Evolutionary conservation across 495 filamentous ascomycete genomes (phyloP), one percentile per base, ranked within the genome.

Genomic region (Talaromyces wortmannii): DNA sequence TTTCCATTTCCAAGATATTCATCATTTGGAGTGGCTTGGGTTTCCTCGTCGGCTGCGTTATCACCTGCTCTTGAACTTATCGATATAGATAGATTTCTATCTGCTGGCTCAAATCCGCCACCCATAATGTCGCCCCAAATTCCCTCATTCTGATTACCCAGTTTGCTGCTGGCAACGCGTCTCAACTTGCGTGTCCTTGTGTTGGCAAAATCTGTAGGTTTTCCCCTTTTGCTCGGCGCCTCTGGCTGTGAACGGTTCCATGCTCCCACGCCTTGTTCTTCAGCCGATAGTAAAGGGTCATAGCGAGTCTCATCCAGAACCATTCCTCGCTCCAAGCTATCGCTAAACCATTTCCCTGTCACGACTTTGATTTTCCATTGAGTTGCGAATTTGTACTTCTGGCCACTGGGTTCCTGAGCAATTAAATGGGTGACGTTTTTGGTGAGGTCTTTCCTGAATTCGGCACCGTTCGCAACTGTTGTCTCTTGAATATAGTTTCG

Each of bases 241-340:
- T 49, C 33, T 6, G 18, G 62, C 15, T 61, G 13, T 12, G 64
- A 62, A 58, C 81, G 78, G 59, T 82, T 79, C 88, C 89, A 95
- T 50, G 94, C 92, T 6, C 85, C 88, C 7, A 74, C 72, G 0
- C 94, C 94, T 61, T 90, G 83, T 62, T 90, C 74, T 58, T 87
- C 83, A 10, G 58, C 47, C 6, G 90, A 83, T 10, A 91, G 56
- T 32, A 73, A 67, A 2, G 89, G 91, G 64, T 94, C 83, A 66
- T 95, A 98, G 55, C 81, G 80, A 10, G 75, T 75, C 63, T 96
- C 95, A 31, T 96, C 87, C 18, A 98, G 75, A 3, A 88, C 86
- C 90, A 98, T 92, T n/a, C 94, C 95, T 53, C 94, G 83, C 60
- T 89, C 84, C 52, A 94, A 59, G 63, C 91, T 92, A 56, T 97